Evolutionary conservation across 129 eudicot species (phyloP).

Genomic region (Artemisia argyi): DNA sequence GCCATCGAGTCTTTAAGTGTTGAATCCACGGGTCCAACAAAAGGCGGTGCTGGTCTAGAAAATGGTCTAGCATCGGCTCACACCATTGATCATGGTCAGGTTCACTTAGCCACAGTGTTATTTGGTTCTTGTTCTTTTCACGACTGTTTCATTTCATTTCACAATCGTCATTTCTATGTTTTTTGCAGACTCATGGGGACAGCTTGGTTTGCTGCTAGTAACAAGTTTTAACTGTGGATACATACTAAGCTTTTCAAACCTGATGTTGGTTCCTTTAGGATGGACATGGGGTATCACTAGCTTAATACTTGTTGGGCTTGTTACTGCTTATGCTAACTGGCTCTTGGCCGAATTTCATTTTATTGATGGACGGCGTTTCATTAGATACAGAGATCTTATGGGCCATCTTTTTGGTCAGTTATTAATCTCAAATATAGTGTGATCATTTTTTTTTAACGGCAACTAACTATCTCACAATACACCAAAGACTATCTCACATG

Average conservation of each 20-base stretch:
- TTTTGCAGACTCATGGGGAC: constrained; percentile 55
- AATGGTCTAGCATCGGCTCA: constrained; percentile 46
- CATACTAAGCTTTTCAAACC: constrained; percentile 55
- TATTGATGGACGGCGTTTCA: constrained; percentile 51
- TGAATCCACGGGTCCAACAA: constrained; percentile 26
- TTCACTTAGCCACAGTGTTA: constrained; percentile 13
- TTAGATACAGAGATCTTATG: constrained; percentile 61
- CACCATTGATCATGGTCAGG: constrained; percentile 45
- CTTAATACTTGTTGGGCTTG: constrained; percentile 37
- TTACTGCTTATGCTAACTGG: constrained; percentile 56
- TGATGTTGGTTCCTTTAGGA: constrained; percentile 61
- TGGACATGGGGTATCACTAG: constrained; percentile 54
- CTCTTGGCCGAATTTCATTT: constrained; percentile 55
- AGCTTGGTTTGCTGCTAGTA: constrained; percentile 45
- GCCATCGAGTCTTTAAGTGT: constrained; percentile 17
- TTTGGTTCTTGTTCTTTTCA: background rate
- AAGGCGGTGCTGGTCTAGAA: constrained; percentile 23
- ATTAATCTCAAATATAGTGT: background rate
- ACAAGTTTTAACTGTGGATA: constrained; percentile 63
- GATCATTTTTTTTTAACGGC: no score
- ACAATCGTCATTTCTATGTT: background rate
- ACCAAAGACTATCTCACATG: no score
- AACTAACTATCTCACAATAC: no score
- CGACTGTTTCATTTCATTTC: background rate
- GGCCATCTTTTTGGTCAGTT: constrained; percentile 49